A percentile compares a stretch with the other conserved stretches of the same genome.
Evolutionary conservation across 2,329 filamentous ascomycete species (phyloP).

Genomic region (Fusarium sp.): DNA sequence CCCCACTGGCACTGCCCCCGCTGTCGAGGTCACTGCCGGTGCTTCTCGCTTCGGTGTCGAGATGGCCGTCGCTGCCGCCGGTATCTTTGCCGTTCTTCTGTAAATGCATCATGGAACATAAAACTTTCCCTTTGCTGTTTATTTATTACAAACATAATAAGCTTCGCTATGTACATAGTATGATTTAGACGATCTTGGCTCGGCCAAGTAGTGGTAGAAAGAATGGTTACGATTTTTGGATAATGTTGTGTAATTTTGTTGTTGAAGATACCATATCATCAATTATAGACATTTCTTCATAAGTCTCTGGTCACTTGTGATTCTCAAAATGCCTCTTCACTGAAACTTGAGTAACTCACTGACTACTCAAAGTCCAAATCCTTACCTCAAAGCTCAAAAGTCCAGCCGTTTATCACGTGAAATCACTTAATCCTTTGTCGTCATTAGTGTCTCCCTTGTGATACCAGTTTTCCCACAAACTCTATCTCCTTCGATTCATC

Average conservation of each 20-base stretch:
- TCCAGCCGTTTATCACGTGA: background rate
- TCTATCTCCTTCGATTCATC: slow-evolving; percentile 12
- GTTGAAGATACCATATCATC: slow-evolving; percentile 27
- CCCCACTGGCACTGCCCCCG: slow-evolving; percentile 36
- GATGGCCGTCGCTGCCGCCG: slow-evolving; percentile 48
- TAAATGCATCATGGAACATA: slow-evolving; percentile 44
- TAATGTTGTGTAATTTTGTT: slow-evolving; percentile 23
- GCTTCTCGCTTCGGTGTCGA: slow-evolving; percentile 50
- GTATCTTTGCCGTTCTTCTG: slow-evolving; percentile 50
- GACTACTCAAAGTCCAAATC: background rate
- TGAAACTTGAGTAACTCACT: accelerated
- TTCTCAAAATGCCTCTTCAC: background rate
- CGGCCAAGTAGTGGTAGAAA: slow-evolving; percentile 37
- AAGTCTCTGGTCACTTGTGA: background rate
- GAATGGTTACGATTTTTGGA: slow-evolving; percentile 44
- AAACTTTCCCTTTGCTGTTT: slow-evolving; percentile 37
- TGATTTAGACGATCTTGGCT: slow-evolving; percentile 44
- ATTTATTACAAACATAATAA: slow-evolving; percentile 44
- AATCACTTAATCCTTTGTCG: background rate
- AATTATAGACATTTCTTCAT: background rate
- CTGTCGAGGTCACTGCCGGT: slow-evolving; percentile 46
- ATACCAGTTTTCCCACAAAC: background rate
- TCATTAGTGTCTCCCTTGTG: background rate
- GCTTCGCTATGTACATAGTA: slow-evolving; percentile 48
- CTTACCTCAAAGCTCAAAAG: background rate